Evolutionary conservation across 352 stramenopile species (phyloP).

Genomic region (Aphanomyces cochlioides): DNA sequence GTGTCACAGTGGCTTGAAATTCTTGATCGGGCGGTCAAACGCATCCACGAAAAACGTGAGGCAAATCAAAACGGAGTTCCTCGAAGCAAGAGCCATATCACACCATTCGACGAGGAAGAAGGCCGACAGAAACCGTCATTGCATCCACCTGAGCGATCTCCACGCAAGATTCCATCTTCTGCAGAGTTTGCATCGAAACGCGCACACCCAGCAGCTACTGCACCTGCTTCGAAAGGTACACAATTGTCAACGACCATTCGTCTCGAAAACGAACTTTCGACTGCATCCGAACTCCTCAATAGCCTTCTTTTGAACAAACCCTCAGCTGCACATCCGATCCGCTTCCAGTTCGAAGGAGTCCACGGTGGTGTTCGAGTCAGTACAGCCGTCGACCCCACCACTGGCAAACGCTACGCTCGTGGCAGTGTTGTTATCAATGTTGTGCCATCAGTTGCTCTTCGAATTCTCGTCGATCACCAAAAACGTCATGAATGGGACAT

Average conservation of each 20-base stretch:
- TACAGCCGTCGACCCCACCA: conserved; percentile 41
- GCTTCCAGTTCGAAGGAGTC: conserved; percentile 56
- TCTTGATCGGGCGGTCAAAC: conserved; percentile 49
- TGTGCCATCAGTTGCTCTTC: conserved; percentile 57
- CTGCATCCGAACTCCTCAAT: conserved; percentile 61
- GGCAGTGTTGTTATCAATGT: conserved; percentile 65
- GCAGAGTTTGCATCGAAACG: conserved; percentile 34
- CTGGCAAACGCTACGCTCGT: conserved; percentile 49
- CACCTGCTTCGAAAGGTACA: conserved; percentile 34
- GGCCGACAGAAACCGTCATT: conserved; percentile 10
- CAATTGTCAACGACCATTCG: conserved; percentile 62
- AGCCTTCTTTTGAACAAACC: conserved; percentile 44
- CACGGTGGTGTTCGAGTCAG: conserved; percentile 58
- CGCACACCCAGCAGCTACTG: conserved; percentile 27
- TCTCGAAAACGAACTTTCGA: conserved; percentile 72
- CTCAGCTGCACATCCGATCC: conserved; percentile 36
- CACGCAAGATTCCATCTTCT: conserved; percentile 30
- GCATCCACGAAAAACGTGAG: conserved; percentile 23
- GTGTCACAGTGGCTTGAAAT: conserved; percentile 73
- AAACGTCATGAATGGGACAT: conserved; percentile 75
- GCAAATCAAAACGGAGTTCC: background rate
- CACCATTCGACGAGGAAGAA: conserved; percentile 27
- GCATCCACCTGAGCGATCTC: background rate
- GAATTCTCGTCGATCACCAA: conserved; percentile 58
- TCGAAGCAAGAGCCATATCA: conserved; percentile 16